phyloP scores from a whole-genome alignment of 345 rosid species.

The Salix arbutifolia region DNA sequence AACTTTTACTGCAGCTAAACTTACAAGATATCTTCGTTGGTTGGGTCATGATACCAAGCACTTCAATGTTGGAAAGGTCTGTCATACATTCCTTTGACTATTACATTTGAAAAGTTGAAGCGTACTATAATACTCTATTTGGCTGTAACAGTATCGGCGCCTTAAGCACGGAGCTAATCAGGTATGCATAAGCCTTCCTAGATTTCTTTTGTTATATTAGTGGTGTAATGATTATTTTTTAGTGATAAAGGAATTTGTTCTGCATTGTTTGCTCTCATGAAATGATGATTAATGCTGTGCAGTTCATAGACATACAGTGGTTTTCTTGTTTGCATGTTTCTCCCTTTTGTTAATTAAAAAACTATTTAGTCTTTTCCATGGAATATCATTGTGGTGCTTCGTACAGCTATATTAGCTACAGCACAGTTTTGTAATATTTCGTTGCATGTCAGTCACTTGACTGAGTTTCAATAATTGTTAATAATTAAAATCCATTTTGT shows the following conservation, averaged over 20 bases:
- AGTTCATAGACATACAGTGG: neutral
- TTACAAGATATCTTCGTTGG: conserved; percentile 98
- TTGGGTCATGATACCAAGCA: conserved; percentile 98
- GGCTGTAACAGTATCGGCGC: conserved; percentile 83
- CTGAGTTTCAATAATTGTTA: neutral
- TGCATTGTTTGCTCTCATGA: neutral
- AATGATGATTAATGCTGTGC: neutral
- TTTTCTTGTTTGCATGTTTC: neutral
- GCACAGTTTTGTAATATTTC: neutral
- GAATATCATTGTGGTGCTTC: neutral
- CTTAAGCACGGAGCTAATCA: conserved; percentile 89
- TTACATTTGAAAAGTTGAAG: neutral
- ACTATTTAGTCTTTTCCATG: neutral
- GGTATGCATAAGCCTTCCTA: conserved; percentile 39
- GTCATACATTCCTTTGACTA: conserved; percentile 7
- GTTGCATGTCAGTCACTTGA: neutral
- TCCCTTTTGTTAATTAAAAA: neutral
- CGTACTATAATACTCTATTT: neutral
- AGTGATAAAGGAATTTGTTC: neutral
- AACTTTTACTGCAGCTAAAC: conserved; percentile 96
- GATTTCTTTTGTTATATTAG: neutral
- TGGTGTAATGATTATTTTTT: neutral
- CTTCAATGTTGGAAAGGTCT: conserved; percentile 98
- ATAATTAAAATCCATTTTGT: neutral
- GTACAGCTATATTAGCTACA: neutral